phyloP scores from a whole-genome alignment of 345 rosid genomes.

The Linum trigynum region DNA sequence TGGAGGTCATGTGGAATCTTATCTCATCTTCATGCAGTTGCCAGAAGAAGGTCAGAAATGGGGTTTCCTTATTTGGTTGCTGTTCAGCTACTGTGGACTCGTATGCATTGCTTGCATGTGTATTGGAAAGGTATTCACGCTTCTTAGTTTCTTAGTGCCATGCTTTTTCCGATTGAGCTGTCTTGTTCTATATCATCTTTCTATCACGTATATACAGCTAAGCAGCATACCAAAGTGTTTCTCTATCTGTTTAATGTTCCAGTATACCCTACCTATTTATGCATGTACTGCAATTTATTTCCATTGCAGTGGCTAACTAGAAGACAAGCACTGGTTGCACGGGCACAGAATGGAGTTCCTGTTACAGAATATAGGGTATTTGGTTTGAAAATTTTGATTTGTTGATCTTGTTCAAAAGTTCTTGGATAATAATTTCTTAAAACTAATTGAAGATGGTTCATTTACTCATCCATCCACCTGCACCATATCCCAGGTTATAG shows the following conservation, averaged over 20 bases:
- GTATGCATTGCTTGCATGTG: slow-evolving; percentile 77
- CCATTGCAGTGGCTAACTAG: slow-evolving; percentile 68
- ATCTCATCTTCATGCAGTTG: slow-evolving; percentile 36
- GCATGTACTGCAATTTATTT: slow-evolving; percentile 5
- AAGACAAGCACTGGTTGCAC: slow-evolving; percentile 70
- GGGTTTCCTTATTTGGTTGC: slow-evolving; percentile 96
- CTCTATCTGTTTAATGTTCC: neutral
- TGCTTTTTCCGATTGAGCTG: neutral
- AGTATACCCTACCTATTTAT: slow-evolving; percentile 7
- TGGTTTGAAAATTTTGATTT: slow-evolving; percentile 7
- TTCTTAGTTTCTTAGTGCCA: neutral
- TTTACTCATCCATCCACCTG: neutral
- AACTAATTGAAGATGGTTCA: neutral
- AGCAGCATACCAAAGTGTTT: neutral
- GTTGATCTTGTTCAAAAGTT: neutral
- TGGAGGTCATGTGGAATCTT: neutral
- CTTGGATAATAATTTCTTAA: neutral
- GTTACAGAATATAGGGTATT: slow-evolving; percentile 90
- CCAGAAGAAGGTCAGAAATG: slow-evolving; percentile 93
- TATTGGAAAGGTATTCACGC: slow-evolving; percentile 51
- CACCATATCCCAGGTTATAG: slow-evolving; percentile 48
- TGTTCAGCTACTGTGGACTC: slow-evolving; percentile 93
- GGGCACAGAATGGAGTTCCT: slow-evolving; percentile 96
- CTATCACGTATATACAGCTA: neutral
- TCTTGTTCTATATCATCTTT: neutral